Percentiles rank a stretch among this genome's conserved stretches.
Evolutionary conservation across 2,329 filamentous ascomycete genomes (phyloP).

Genomic region (Coniochaeta ligniaria): DNA sequence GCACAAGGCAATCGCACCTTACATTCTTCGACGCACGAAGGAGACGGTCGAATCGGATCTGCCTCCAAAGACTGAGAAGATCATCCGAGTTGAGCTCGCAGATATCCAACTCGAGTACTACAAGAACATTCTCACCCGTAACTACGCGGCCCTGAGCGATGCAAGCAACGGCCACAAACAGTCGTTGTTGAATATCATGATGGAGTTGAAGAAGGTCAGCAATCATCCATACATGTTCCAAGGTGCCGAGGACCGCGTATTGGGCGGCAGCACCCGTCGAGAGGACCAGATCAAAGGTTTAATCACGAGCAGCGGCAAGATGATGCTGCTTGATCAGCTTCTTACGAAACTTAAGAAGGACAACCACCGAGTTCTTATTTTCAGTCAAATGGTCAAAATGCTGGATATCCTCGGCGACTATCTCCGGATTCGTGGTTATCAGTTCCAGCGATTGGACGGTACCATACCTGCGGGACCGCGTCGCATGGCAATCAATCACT

Average conservation of each 20-base stretch:
- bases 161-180: slow-evolving; percentile 88
- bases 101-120: slow-evolving; percentile 97
- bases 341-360: slow-evolving; percentile 89
- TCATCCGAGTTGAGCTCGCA: slow-evolving; percentile 93
- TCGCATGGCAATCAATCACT: slow-evolving; percentile 94
- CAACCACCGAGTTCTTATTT: slow-evolving; percentile 91
- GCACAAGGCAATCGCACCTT: slow-evolving; percentile 82
- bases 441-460: slow-evolving; percentile 90
- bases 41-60: slow-evolving; percentile 95
- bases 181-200: slow-evolving; percentile 95
- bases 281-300: slow-evolving; percentile 89
- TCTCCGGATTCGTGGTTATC: slow-evolving; percentile 83
- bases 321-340: slow-evolving; percentile 98
- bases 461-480: slow-evolving; percentile 85
- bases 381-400: slow-evolving; percentile 99
- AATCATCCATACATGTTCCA: slow-evolving; percentile 99
- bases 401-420: slow-evolving; percentile 94
- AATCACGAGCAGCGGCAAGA: slow-evolving; percentile 96
- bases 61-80: slow-evolving; percentile 96
- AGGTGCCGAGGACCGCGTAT: slow-evolving; percentile 82
- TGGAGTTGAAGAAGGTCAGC: slow-evolving; percentile 98
- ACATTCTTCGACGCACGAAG: slow-evolving; percentile 92
- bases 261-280: slow-evolving; percentile 71
- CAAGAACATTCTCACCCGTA: slow-evolving; percentile 95
- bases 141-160: slow-evolving; percentile 90